A percentile compares a stretch with the other conserved stretches of the same genome.
These are phyloP conservation scores for Aphanocladium album DNA, from an alignment of 2,329 filamentous ascomycete species.

Conservation along the genomic window DNA sequence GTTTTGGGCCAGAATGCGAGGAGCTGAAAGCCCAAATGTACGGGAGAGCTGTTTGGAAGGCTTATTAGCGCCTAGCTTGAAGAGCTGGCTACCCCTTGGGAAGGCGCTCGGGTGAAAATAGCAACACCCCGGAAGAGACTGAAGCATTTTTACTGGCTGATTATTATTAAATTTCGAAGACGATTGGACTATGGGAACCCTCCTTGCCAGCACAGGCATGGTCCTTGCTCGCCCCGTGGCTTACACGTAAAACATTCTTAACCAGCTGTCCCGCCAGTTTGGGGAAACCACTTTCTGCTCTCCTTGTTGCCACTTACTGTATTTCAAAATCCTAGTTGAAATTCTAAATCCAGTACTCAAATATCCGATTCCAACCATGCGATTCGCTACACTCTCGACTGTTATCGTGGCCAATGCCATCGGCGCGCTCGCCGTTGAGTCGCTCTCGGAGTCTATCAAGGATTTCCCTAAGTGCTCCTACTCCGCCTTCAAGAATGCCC, in stretches of 20 bases:
- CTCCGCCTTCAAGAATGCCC: conserved; percentile 1
- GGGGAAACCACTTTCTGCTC: background rate
- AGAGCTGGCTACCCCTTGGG: background rate
- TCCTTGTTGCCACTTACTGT: background rate
- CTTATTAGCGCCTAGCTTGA: background rate
- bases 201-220: background rate
- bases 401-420: background rate
- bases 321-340: background rate
- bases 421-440: conserved; percentile 6
- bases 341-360: too few relatives aligned
- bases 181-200: background rate
- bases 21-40: background rate
- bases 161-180: background rate
- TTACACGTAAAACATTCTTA: background rate
- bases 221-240: background rate
- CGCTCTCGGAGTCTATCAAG: conserved; percentile 3
- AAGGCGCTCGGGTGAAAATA: background rate
- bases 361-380: too few relatives aligned
- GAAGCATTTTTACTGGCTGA: background rate
- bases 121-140: background rate
- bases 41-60: background rate
- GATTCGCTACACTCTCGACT: background rate
- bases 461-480: conserved; percentile 9
- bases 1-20: conserved; percentile 3
- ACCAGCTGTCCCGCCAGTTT: background rate